A percentile compares a stretch with the other conserved stretches of the same genome.
Conservation (phyloP, 352 stramenopile genomes). For the Lagenidium giganteum region DNA sequence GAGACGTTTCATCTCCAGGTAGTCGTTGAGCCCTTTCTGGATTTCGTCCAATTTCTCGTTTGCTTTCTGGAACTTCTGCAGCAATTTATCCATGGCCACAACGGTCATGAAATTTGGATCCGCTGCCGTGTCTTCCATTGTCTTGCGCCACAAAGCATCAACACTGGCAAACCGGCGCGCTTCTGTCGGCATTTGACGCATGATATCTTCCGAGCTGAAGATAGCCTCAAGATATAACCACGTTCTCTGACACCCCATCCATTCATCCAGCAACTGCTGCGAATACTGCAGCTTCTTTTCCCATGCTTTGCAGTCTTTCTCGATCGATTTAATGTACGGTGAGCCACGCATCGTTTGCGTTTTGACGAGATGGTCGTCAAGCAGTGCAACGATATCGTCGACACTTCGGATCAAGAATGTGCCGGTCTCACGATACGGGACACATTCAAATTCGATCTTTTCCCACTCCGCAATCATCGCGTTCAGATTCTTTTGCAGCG, state of each 20-base stretch:
- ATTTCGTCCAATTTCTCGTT: constrained; percentile 95
- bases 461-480: constrained; percentile 94
- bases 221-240: constrained; percentile 97
- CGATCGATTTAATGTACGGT: constrained; percentile 93
- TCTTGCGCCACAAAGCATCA: constrained; percentile 89
- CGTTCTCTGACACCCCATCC: constrained; percentile 91
- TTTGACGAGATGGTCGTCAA: constrained; percentile 94
- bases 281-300: constrained; percentile 87
- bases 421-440: constrained; percentile 90
- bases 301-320: constrained; percentile 88
- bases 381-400: constrained; percentile 89
- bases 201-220: constrained; percentile 94
- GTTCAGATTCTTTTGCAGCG: constrained; percentile 90
- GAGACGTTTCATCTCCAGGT: constrained; percentile 80
- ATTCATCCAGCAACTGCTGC: constrained; percentile 92
- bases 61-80: constrained; percentile 90
- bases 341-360: constrained; percentile 94
- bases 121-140: constrained; percentile 86
- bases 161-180: constrained; percentile 85
- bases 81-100: constrained; percentile 84
- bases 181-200: constrained; percentile 93
- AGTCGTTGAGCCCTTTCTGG: constrained; percentile 88
- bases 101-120: constrained; percentile 89
- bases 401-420: constrained; percentile 86
- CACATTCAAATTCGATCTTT: constrained; percentile 90